phyloP scores from a whole-genome alignment of 1,139 yeast genomes.

The Blastobotrys petasosporus region DNA sequence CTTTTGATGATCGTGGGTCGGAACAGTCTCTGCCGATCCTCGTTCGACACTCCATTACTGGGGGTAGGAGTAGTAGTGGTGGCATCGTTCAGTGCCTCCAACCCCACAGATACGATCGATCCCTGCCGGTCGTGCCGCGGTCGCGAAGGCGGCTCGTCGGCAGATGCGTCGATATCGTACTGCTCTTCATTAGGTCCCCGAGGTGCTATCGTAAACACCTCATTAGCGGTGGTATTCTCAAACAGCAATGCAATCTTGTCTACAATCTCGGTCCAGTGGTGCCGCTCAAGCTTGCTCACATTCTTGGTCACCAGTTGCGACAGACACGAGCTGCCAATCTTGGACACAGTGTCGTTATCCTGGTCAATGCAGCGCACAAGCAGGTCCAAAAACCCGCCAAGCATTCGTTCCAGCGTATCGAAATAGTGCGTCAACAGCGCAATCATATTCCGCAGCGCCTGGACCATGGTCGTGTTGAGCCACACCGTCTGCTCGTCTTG shows the following conservation, averaged over 20 bases:
- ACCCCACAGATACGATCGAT: constrained; percentile 13
- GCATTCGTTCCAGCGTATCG: constrained; percentile 60
- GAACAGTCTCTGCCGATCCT: constrained; percentile 38
- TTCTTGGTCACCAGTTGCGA: constrained; percentile 73
- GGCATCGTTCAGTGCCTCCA: constrained; percentile 2
- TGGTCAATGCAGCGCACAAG: constrained; percentile 88
- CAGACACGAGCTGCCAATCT: constrained; percentile 87
- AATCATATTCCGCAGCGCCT: constrained; percentile 86
- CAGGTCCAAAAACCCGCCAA: constrained; percentile 71
- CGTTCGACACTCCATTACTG: constrained; percentile 4
- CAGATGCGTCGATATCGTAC: neutral
- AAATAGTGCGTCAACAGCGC: constrained; percentile 78
- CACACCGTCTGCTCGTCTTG: constrained; percentile 86
- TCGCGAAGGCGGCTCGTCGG: neutral
- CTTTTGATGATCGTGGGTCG: constrained; percentile 86
- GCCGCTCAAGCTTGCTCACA: constrained; percentile 51
- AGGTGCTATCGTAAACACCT: constrained; percentile 49
- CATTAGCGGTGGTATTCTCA: constrained; percentile 77
- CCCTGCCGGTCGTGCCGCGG: constrained; percentile 10
- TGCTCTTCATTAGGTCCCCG: constrained; percentile 13
- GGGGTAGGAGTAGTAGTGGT: neutral
- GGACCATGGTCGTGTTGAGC: constrained; percentile 93
- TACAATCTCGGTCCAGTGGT: constrained; percentile 73
- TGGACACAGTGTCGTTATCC: constrained; percentile 92
- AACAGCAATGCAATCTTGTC: constrained; percentile 62